Conservation (phyloP, 306 rosid genomes). For the Fragaria nilgerrensis region DNA sequence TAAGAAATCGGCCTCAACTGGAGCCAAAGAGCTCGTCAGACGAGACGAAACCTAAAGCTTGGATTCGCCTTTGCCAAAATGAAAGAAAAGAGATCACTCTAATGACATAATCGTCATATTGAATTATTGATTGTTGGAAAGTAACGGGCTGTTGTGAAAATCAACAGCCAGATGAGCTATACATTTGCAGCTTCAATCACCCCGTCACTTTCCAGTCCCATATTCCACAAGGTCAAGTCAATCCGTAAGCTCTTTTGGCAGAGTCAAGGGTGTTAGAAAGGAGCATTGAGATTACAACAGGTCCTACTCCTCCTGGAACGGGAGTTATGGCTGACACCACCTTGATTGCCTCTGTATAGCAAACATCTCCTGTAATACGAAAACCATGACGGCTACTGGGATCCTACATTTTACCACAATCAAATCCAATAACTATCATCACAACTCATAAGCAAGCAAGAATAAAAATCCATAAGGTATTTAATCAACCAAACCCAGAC, state of each 20-base stretch:
- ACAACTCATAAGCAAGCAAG: background rate
- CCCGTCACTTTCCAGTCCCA: background rate
- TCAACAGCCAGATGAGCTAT: no score
- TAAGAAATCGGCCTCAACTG: no score
- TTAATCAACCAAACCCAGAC: background rate
- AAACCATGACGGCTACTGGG: constrained; percentile 22
- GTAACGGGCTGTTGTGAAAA: no score
- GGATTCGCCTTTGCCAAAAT: no score
- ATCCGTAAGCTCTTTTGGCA: constrained; percentile 28
- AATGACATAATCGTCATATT: no score
- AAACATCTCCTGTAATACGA: constrained; percentile 40
- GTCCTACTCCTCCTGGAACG: constrained; percentile 55
- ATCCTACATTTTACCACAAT: constrained; percentile 9
- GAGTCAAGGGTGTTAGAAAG: constrained; percentile 51
- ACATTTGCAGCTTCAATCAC: background rate
- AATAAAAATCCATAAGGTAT: background rate
- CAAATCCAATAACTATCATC: background rate
- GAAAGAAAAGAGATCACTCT: no score
- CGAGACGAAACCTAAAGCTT: no score
- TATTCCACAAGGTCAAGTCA: background rate
- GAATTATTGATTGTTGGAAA: no score
- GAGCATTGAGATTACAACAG: constrained; percentile 43
- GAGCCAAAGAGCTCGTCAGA: no score
- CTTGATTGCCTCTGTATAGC: constrained; percentile 50
- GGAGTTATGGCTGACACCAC: constrained; percentile 56